phyloP scores from a whole-genome alignment of 2,329 filamentous ascomycete genomes.

The Microsporum audouinii region DNA sequence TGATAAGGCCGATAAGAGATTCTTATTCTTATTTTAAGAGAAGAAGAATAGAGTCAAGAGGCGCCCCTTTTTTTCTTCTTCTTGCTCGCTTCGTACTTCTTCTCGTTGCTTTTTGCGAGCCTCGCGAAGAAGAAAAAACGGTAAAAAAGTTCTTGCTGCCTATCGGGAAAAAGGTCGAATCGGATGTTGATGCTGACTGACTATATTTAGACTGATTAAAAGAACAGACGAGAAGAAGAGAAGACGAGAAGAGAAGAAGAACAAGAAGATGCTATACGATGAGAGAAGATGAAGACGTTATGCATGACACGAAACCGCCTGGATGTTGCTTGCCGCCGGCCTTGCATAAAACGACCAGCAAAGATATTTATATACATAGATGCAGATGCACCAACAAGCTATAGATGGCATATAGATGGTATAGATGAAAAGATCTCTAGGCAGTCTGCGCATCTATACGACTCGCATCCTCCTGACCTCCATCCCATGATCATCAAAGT shows the following conservation, averaged over 20 bases:
- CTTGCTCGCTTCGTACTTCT: too few species aligned
- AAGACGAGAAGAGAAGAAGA: neutral
- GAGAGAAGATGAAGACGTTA: neutral
- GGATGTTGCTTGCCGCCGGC: neutral
- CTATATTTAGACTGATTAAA: neutral
- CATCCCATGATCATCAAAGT: conserved; percentile 3
- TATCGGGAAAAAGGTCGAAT: neutral
- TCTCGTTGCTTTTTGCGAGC: conserved; percentile 2
- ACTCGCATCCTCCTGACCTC: neutral
- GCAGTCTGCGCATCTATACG: neutral
- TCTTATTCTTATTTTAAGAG: too few species aligned
- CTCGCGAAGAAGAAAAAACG: neutral
- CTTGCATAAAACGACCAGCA: neutral
- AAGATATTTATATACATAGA: neutral
- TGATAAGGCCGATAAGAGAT: neutral
- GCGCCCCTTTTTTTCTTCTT: neutral
- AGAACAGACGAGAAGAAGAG: neutral
- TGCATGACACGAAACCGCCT: neutral
- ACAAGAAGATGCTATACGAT: neutral
- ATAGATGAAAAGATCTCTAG: neutral
- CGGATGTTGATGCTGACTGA: neutral
- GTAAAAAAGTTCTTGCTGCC: neutral
- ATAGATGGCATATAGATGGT: neutral
- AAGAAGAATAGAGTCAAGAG: neutral
- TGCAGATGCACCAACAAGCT: neutral